Evolutionary conservation across 345 rosid species (phyloP).

Genomic region (Barbarea vulgaris): DNA sequence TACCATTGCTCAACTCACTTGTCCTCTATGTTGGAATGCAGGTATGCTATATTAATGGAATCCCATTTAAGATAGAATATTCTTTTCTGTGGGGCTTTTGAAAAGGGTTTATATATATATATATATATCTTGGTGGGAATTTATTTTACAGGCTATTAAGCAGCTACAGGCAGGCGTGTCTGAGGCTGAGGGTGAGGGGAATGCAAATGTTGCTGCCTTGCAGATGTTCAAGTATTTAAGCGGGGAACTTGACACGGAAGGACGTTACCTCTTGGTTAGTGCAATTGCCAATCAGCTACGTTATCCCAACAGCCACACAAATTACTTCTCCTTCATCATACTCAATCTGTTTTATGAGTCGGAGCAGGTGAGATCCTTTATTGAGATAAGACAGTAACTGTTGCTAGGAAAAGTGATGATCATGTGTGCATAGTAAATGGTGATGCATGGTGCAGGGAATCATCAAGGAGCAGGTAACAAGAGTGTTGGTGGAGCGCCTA

Average conservation of each 20-base stretch:
- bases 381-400: background rate
- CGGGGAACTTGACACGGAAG: slow-evolving; percentile 77
- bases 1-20: slow-evolving; percentile 78
- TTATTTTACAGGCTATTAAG: slow-evolving; percentile 38
- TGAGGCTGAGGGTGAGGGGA: slow-evolving; percentile 33
- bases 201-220: slow-evolving; percentile 64
- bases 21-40: slow-evolving; percentile 95
- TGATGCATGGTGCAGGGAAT: slow-evolving; percentile 55
- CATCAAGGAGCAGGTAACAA: slow-evolving; percentile 85
- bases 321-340: slow-evolving; percentile 75
- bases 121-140: background rate
- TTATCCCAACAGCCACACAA: slow-evolving; percentile 88
- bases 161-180: slow-evolving; percentile 63
- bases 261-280: slow-evolving; percentile 77
- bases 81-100: background rate
- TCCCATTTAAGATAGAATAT: background rate
- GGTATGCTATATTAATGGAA: slow-evolving; percentile 40
- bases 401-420: background rate
- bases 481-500: slow-evolving; percentile 83
- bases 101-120: background rate
- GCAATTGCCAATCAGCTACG: slow-evolving; percentile 88
- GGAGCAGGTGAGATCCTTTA: slow-evolving; percentile 66
- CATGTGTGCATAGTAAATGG: background rate
- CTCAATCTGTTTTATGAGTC: slow-evolving; percentile 67
- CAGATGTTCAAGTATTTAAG: slow-evolving; percentile 73